phyloP scores from a whole-genome alignment of 768 basidiomycete genomes.

The Psilocybe azurescens region DNA sequence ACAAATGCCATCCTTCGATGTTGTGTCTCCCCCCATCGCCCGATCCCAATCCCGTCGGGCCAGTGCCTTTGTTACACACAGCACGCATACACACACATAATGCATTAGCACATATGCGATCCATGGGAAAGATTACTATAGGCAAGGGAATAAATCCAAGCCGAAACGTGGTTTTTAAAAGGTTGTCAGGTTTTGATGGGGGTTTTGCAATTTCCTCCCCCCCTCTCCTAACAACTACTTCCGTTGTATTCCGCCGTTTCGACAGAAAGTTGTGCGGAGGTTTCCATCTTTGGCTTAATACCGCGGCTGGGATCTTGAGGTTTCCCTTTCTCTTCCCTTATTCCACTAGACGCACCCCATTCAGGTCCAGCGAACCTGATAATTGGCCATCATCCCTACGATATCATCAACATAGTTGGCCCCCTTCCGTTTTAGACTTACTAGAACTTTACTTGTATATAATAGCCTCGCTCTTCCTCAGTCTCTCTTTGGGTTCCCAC shows the following conservation, averaged over 20 bases:
- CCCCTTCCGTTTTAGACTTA: conserved; percentile 10
- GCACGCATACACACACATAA: conserved; percentile 9
- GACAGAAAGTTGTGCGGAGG: conserved; percentile 15
- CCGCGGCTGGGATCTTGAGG: conserved; percentile 9
- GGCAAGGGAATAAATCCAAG: conserved; percentile 16
- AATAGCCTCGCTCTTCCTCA: conserved; percentile 15
- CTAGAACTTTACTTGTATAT: conserved; percentile 11
- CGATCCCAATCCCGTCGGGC: conserved; percentile 15
- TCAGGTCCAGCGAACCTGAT: conserved; percentile 4
- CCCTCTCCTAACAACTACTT: conserved; percentile 15
- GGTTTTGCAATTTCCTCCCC: conserved; percentile 13
- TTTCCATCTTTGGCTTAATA: conserved; percentile 19
- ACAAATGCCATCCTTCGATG: conserved; percentile 13
- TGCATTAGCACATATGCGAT: conserved; percentile 5
- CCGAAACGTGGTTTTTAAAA: conserved; percentile 24
- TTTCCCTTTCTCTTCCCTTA: conserved; percentile 6
- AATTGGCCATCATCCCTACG: conserved; percentile 7
- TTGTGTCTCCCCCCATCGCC: conserved; percentile 2
- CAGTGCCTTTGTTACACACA: conserved; percentile 15
- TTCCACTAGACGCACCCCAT: conserved; percentile 1
- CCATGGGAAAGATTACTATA: conserved; percentile 10
- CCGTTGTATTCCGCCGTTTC: conserved; percentile 12
- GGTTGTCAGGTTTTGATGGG: conserved; percentile 22
- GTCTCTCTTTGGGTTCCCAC: conserved; percentile 20
- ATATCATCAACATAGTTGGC: conserved; percentile 6